Evolutionary conservation across 2,329 filamentous ascomycete species (phyloP), one percentile per base, ranked within the genome.

Genomic region (Ophiostoma montium): DNA sequence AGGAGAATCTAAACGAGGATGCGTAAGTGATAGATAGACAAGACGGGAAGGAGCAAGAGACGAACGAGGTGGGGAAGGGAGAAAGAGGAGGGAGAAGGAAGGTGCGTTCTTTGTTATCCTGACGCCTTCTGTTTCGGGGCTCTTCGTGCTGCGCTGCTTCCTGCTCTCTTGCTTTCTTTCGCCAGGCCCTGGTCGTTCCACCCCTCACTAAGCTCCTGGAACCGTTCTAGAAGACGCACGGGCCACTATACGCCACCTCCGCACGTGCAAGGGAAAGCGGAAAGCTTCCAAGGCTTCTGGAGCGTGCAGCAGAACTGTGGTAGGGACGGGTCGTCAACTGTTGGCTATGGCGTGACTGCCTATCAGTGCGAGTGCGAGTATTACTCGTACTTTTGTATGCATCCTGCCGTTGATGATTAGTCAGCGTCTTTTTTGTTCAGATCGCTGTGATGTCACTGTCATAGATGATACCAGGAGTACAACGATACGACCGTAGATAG

Each of bases 141-240:
- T 21, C 32, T 46, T 33, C 13, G 11, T 33, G n/a, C 12, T 21
- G 12, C 32, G 16, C n/a, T 35, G 8, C 31, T 35, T 19, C n/a
- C 12, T 23, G 30, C 18, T 11, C 13, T 32, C 5, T 19, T 35
- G n/a, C 15, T 18, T 13, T 31, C 42, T 31, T 16, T 35, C 35
- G 11, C 32, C 27, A 10, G 12, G 27, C 27, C 30, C n/a, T 21
- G 9, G 18, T 27, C 35, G 19, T 36, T 27, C 49, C 53, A 51
- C 48, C 59, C 21, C 31, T 30, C 44, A 33, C 32, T 16, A 36
- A 23, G 31, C 44, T 46, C 35, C 51, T 53, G 51, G 56, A 56
- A 57, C 38, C 32, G 35, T 57, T 57, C 56, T 57, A 57, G 56
- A 57, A 57, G 55, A 51, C 42, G 57, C 57, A 58, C 57, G 50